Conservation (phyloP, 2,329 filamentous ascomycete species). For the Periconia sp. region DNA sequence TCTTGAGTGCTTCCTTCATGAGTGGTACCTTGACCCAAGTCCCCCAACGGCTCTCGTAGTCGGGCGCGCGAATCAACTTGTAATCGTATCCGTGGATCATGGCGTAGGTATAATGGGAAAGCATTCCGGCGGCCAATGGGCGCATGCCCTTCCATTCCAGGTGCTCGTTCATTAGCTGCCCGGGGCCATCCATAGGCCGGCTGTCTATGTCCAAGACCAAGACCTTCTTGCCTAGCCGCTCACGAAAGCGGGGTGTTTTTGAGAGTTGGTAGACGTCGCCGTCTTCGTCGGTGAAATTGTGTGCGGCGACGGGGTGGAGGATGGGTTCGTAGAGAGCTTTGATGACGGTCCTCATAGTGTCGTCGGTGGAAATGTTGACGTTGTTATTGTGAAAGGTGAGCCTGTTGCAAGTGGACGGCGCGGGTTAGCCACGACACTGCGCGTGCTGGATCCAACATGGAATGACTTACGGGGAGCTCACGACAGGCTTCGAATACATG, state of each 20-base stretch:
- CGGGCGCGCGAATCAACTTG: constrained; percentile 49
- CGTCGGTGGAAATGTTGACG: constrained; percentile 26
- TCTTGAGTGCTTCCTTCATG: constrained; percentile 45
- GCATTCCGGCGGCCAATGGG: constrained; percentile 41
- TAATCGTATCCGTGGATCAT: constrained; percentile 55
- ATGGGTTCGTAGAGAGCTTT: constrained; percentile 41
- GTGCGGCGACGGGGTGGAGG: constrained; percentile 36
- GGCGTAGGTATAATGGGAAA: constrained; percentile 44
- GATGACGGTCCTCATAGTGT: constrained; percentile 42
- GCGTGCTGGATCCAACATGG: neutral
- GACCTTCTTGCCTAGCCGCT: constrained; percentile 41
- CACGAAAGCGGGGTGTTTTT: constrained; percentile 34
- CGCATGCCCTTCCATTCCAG: constrained; percentile 43
- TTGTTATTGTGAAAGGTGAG: constrained; percentile 8
- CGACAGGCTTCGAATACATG: neutral
- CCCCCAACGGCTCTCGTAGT: constrained; percentile 45
- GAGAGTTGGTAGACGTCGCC: constrained; percentile 35
- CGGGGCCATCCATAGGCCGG: constrained; percentile 34
- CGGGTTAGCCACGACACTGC: neutral
- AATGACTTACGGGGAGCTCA: neutral
- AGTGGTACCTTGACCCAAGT: constrained; percentile 56
- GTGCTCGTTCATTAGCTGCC: constrained; percentile 40
- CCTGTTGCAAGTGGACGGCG: neutral
- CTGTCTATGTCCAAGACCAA: constrained; percentile 43
- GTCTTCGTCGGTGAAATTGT: constrained; percentile 43